These are phyloP conservation scores for Tylopilus felleus DNA, from an alignment of 768 basidiomycete genomes.

Conservation along the genomic window DNA sequence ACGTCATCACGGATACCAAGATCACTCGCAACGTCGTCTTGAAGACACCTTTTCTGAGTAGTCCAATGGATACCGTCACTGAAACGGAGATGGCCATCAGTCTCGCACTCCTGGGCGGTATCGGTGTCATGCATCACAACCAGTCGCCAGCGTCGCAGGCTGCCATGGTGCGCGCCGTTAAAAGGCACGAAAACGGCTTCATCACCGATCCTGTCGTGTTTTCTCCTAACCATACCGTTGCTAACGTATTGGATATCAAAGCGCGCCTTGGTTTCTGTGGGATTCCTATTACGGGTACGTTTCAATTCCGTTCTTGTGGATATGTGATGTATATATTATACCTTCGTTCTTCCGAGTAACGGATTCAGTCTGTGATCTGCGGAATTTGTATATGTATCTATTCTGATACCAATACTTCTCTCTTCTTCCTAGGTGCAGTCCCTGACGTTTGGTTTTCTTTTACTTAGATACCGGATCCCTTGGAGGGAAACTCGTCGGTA, in stretches of 20 bases:
- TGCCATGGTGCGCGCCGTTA: slow-evolving; percentile 95
- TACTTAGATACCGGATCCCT: slow-evolving; percentile 77
- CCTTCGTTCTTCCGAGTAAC: slow-evolving; percentile 91
- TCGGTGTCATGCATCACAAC: slow-evolving; percentile 99
- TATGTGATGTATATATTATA: slow-evolving; percentile 50
- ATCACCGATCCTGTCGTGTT: slow-evolving; percentile 93
- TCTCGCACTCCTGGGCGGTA: slow-evolving; percentile 92
- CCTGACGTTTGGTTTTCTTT: slow-evolving; percentile 19
- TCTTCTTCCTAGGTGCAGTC: slow-evolving; percentile 1
- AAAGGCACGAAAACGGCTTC: slow-evolving; percentile 98
- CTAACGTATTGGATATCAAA: slow-evolving; percentile 93
- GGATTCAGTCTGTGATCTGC: slow-evolving; percentile 69
- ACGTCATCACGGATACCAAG: slow-evolving; percentile 77
- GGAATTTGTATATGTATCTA: slow-evolving; percentile 44
- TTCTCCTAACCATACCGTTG: slow-evolving; percentile 70
- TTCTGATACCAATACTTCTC: slow-evolving; percentile 14
- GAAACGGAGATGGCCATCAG: slow-evolving; percentile 92
- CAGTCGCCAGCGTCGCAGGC: slow-evolving; percentile 82
- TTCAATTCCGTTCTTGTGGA: not conserved
- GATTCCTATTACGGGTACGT: slow-evolving; percentile 94
- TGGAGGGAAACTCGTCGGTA: slow-evolving; percentile 91
- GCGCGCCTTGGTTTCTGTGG: slow-evolving; percentile 90
- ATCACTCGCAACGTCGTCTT: slow-evolving; percentile 89
- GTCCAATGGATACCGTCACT: slow-evolving; percentile 99
- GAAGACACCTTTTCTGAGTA: slow-evolving; percentile 96